Base-by-base conservation (phyloP, 371 early-diverging fungal genomes). In the Mucor ambiguus region DNA sequence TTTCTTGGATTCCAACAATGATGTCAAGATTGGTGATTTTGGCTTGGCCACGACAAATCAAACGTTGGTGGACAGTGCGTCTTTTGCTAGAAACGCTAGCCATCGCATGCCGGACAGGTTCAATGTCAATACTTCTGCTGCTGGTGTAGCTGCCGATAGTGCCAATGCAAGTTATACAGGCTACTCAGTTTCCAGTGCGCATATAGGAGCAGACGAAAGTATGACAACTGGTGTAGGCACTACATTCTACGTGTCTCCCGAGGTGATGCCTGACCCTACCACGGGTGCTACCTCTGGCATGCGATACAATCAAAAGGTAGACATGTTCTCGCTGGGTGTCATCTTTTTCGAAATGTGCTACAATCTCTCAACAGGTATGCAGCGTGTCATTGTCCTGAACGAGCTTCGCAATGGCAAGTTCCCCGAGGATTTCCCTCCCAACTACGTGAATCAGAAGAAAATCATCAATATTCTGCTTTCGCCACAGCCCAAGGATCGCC, bases 1-100 rank as follows among this genome's bases (percentile, higher is more conserved):
- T 68, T 91, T 99, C 62, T 78, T 99, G 75, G 95, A 96, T 72
- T 85, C 90, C 22, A 88, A 94, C 55, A 90, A 89, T 38, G 94
- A 94, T 70, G 88, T 96, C 61, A 96, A 96, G 62, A 94, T 99
- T 67, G 98, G 97, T 61, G 99, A 99, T 71, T 99, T 99, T 82
- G 99, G 99, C 0, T 85, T 99, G 62, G 95, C 94, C 1, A 98
- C 97, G 28, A 88, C 84, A 9, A 81, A 76, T 64, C 79, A 81
- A 66, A 84, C 92, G 3, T 74, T 87, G 26, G 81, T 85, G 5
- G 90, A 89, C 43, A 74, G 61, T 20, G 52, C 60, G 3, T 38
- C 68, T 1, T 43, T 71, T 33, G 52, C 46, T 18, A 35, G 44
- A 32, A 71, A 35, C 30, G 46, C 48, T 35, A 72, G 69, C 26